These are phyloP conservation scores for Mycena metata DNA, from an alignment of 768 basidiomycete genomes.

Conservation along the genomic window DNA sequence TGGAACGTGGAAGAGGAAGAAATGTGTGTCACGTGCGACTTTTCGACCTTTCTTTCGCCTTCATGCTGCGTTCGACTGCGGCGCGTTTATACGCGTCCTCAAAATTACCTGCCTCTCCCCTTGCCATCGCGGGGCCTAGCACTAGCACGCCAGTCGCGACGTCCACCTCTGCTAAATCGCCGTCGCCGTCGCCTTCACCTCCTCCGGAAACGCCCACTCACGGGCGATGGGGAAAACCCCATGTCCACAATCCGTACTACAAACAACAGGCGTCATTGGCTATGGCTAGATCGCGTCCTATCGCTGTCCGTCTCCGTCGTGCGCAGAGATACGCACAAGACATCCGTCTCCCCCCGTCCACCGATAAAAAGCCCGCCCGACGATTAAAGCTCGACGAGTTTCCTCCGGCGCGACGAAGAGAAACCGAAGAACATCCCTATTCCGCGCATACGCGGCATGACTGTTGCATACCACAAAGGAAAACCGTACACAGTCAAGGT, in stretches of 20 bases:
- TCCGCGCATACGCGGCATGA: constrained; percentile 80
- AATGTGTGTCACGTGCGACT: not conserved
- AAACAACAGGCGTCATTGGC: constrained; percentile 62
- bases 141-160: not conserved
- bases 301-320: constrained; percentile 80
- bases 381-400: constrained; percentile 34
- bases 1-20: not conserved
- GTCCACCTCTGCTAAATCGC: not conserved
- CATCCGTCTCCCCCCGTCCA: constrained; percentile 73
- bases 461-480: constrained; percentile 54
- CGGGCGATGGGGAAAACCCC: constrained; percentile 49
- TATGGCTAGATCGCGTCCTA: constrained; percentile 77
- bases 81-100: constrained; percentile 43
- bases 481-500: constrained; percentile 62
- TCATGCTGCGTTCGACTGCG: constrained; percentile 31
- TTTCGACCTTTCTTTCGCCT: no score
- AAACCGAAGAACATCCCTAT: constrained; percentile 62
- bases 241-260: constrained; percentile 53
- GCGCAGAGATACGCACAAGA: constrained; percentile 55
- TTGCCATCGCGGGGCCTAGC: constrained; percentile 12
- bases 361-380: constrained; percentile 37
- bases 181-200: constrained; percentile 50
- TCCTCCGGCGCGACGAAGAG: constrained; percentile 34
- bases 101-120: constrained; percentile 37
- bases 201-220: constrained; percentile 51